Evolutionary conservation across 2,329 filamentous ascomycete species (phyloP), one percentile per base, ranked within the genome.

Genomic region (Lachnellula occidentalis): DNA sequence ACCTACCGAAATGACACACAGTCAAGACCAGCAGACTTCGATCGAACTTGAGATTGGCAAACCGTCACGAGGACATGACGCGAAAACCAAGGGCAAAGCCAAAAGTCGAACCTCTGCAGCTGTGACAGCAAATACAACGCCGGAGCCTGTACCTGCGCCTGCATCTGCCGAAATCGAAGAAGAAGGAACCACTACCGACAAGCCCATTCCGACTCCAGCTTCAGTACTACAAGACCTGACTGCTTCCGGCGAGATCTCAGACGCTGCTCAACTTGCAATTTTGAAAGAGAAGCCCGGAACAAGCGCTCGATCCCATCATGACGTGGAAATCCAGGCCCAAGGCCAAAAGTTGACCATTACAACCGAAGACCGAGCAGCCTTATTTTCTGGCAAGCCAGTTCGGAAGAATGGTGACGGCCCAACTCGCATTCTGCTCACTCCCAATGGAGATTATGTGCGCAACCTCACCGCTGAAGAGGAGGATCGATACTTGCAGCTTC

Each of bases 371-470:
- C 76, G 83, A 31, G 72, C 75, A 14, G 69, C 74, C 2, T 73
- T 86, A 6, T 73, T 77, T n/a, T 73, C 76, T 2, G 83, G 82
- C 47, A 75, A 77, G 57, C 73, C 81, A 11, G 80, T 87, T 8
- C 79, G 78, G 56, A 86, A 86, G 67, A 71, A 83, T 39, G 74
- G 83, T 2, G 83, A 87, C 58, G 83, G 82, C 53, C 78, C 56
- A 69, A 57, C 80, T 67, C 79, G 86, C 24, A 83, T 88, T 59
- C 78, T 92, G 61, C 81, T 92, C 50, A 91, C 88, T 0, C 86
- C 88, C 0, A 84, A 87, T 58, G 88, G 88, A 11, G 85, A 89
- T 58, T 88, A 87, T 66, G 76, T 92, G n/a, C 83, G 86, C 60
- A 86, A 87, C 55, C 72, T 94, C 51, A 83, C 78, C 1, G 72